Evolutionary conservation across 768 basidiomycete species (phyloP).

Genomic region (Rhizopogon rudus): DNA sequence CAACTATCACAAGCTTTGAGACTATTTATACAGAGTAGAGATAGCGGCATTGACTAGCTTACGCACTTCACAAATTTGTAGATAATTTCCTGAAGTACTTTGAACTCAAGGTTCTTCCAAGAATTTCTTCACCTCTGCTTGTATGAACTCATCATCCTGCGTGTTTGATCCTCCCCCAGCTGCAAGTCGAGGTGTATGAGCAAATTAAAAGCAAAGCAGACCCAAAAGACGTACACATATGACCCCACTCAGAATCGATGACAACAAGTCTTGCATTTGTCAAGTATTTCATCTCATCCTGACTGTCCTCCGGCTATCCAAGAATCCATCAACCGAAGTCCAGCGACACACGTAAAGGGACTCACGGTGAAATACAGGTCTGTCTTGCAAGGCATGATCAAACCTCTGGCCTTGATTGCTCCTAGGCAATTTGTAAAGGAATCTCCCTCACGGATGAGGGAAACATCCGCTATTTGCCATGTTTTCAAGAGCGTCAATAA

Average conservation of each 20-base stretch:
- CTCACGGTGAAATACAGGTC: slow-evolving; percentile 53
- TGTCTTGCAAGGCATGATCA: slow-evolving; percentile 57
- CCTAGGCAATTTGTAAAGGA: slow-evolving; percentile 35
- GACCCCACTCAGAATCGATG: slow-evolving; percentile 54
- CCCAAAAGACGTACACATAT: slow-evolving; percentile 36
- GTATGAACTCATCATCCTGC: slow-evolving; percentile 39
- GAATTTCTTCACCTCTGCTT: slow-evolving; percentile 39
- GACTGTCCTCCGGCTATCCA: slow-evolving; percentile 51
- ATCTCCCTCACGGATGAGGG: slow-evolving; percentile 37
- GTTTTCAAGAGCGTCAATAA: slow-evolving; percentile 43
- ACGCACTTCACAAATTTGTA: not conserved
- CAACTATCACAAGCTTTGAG: not conserved
- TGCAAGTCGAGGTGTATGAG: slow-evolving; percentile 9
- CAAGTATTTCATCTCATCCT: slow-evolving; percentile 38
- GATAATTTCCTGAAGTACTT: not conserved
- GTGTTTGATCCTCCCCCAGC: slow-evolving; percentile 40
- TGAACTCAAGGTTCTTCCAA: slow-evolving; percentile 28
- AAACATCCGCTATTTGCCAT: slow-evolving; percentile 46
- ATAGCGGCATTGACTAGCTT: not conserved
- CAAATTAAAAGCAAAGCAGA: not conserved
- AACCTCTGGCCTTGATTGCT: slow-evolving; percentile 43
- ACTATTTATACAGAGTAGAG: not conserved
- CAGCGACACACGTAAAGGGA: not conserved
- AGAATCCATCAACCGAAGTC: not conserved
- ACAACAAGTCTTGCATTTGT: slow-evolving; percentile 40